A percentile compares a stretch with the other conserved stretches of the same genome.
Evolutionary conservation across 2,329 filamentous ascomycete genomes (phyloP).

Genomic region (Diaporthe velutina): DNA sequence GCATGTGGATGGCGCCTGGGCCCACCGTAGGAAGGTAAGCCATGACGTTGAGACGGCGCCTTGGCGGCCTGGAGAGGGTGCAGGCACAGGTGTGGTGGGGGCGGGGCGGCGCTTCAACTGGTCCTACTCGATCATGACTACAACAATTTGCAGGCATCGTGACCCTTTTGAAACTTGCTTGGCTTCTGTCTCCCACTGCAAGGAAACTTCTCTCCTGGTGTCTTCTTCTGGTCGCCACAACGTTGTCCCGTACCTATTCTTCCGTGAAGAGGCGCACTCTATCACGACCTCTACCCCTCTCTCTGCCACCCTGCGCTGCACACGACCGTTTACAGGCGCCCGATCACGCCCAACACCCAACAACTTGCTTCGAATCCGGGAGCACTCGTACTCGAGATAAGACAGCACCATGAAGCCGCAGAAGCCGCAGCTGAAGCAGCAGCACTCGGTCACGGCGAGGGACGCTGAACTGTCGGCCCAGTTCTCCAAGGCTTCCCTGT

Average conservation of each 20-base stretch:
- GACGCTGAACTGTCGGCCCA: slow-evolving; percentile 39
- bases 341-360: not conserved
- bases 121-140: slow-evolving; percentile 1
- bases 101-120: slow-evolving; percentile 12
- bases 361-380: not conserved
- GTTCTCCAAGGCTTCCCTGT: slow-evolving; percentile 35
- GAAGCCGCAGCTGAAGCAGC: slow-evolving; percentile 49
- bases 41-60: slow-evolving; percentile 19
- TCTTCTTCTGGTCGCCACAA: not conserved
- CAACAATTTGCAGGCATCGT: slow-evolving; percentile 23
- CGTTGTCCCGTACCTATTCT: not conserved
- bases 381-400: not conserved
- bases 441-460: slow-evolving; percentile 30
- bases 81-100: slow-evolving; percentile 11
- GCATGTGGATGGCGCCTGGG: not conserved
- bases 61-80: slow-evolving; percentile 16
- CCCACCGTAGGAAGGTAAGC: not conserved
- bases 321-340: slow-evolving; percentile 1
- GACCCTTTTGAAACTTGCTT: slow-evolving; percentile 2
- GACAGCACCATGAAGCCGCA: slow-evolving; percentile 50
- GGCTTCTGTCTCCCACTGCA: not conserved
- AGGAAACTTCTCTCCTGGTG: not conserved
- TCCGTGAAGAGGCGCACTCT: not conserved
- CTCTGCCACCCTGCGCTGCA: not conserved
- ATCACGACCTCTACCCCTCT: slow-evolving; percentile 11